Percentiles rank a stretch among this genome's conserved stretches.
phyloP scores from a whole-genome alignment of 2,329 filamentous ascomycete species.

The Trichophyton schoenleinii region DNA sequence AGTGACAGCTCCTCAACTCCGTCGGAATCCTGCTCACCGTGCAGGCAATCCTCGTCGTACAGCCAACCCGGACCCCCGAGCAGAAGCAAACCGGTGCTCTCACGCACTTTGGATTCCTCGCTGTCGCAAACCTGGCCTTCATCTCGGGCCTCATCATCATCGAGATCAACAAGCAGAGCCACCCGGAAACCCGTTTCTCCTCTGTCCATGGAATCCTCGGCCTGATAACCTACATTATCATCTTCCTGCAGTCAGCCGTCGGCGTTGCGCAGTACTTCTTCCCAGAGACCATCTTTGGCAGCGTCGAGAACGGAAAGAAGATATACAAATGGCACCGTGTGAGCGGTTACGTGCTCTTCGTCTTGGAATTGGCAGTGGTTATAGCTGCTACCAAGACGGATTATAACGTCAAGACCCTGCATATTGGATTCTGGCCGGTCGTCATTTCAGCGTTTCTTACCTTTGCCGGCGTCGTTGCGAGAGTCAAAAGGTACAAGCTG shows the following conservation, averaged over 20 bases:
- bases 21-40: constrained; percentile 61
- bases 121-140: constrained; percentile 38
- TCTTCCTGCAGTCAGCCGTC: constrained; percentile 61
- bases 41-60: constrained; percentile 71
- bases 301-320: constrained; percentile 63
- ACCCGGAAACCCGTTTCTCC: constrained; percentile 50
- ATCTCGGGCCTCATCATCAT: constrained; percentile 33
- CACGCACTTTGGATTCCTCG: constrained; percentile 56
- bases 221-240: constrained; percentile 56
- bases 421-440: constrained; percentile 65
- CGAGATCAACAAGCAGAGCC: constrained; percentile 64
- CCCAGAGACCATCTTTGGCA: constrained; percentile 57
- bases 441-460: constrained; percentile 54
- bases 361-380: constrained; percentile 61
- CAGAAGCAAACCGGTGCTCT: constrained; percentile 57
- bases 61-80: constrained; percentile 65
- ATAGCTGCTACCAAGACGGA: constrained; percentile 62
- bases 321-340: constrained; percentile 84
- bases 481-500: constrained; percentile 73
- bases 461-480: constrained; percentile 58
- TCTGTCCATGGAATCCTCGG: constrained; percentile 74
- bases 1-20: constrained; percentile 40
- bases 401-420: constrained; percentile 56
- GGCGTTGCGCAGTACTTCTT: constrained; percentile 73
- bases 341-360: constrained; percentile 60